Evolutionary conservation across 306 rosid species (phyloP).

Genomic region (Dalbergia oliveri): DNA sequence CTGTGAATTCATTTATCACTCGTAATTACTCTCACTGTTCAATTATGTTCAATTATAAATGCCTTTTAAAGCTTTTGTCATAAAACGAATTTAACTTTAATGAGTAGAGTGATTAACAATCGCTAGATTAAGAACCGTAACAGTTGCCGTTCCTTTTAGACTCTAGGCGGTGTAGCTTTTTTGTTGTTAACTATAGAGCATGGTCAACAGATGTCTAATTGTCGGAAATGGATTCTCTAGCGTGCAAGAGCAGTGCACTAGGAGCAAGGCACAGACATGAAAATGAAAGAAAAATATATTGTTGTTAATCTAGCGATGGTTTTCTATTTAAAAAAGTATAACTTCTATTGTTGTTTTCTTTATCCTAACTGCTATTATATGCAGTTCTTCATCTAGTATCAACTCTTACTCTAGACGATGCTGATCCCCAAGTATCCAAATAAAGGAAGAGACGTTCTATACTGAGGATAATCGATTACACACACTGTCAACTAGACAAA

Average conservation of each 20-base stretch:
- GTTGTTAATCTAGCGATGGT: no score
- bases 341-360: background rate
- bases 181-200: background rate
- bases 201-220: background rate
- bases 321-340: no score
- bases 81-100: no score
- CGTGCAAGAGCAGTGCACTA: background rate
- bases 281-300: background rate
- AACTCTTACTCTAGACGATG: no score
- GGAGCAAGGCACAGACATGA: background rate
- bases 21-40: background rate
- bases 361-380: background rate
- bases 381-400: background rate
- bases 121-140: no score
- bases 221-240: background rate
- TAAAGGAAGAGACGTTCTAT: background rate
- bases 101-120: no score
- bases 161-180: background rate
- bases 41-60: no score
- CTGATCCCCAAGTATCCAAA: background rate
- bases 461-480: background rate
- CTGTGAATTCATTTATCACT: constrained; percentile 10
- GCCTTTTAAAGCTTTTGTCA: no score
- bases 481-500: background rate
- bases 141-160: no score